Base-by-base conservation (phyloP, 441 rosid genomes). In the Arabidopsis lyrata region DNA sequence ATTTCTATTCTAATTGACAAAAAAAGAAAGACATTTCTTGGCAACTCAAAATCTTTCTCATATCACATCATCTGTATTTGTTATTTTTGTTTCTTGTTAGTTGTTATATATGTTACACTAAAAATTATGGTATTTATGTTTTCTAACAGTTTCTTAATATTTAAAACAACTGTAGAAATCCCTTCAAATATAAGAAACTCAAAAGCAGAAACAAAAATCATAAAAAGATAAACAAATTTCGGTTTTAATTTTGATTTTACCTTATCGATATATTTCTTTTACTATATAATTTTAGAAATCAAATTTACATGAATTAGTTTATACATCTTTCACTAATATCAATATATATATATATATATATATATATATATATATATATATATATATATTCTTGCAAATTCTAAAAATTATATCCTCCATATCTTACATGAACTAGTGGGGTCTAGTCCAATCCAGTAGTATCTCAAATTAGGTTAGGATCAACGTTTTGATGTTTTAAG, bases 21-120 rank as follows among this genome's bases (percentile, higher is more conserved):
- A 47, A n/a, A 53, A n/a, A 29, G 24, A 53, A 22, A 20, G 32
- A 14, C 20, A 58, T 39, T 34, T 69, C 57, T 56, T 14, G 15
- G 54, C 36, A 27, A 48, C 16, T 65, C 47, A 49, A 44, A 47
- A 35, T 70, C 27, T 41, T 64, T 64, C 67, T 44, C 31, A 48
- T 7, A 2, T 64, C 39, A 48, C 38, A 29, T 4, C 27, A 65
- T 65, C 58, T 49, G 5, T 48, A 41, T 5, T 16, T 64, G 31
- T 18, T 47, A 27, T 44, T 44, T 62, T 44, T 45, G 39, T 63
- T 63, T 29, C 22, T 44, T 12, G 53, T 8, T 24, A 24, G 27
- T 24, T 24, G 27, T 24, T 27, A 10, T 24, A 41, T n/a, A 11
- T 14, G 13, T 18, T 18, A 55, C 7, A 56, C 49, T 60, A 11